These are phyloP conservation scores for Kwoniella sp. DNA, from an alignment of 768 basidiomycete genomes.

Conservation along the genomic window DNA sequence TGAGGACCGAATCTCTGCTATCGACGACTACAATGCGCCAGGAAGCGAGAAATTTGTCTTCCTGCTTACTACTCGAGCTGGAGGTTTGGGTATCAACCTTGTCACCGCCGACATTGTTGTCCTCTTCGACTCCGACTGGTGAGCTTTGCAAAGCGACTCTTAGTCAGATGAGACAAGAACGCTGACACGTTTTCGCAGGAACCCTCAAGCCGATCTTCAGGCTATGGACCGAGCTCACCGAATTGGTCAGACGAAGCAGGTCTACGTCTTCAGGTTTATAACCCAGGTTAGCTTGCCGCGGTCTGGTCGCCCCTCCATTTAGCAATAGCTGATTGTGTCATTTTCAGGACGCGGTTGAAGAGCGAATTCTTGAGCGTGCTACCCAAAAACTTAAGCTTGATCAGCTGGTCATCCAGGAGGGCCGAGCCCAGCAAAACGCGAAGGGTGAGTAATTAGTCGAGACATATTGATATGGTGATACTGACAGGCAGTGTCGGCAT, in stretches of 20 bases:
- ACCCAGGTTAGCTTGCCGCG: conserved; percentile 63
- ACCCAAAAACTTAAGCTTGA: conserved; percentile 93
- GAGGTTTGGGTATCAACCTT: conserved; percentile 94
- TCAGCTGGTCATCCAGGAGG: conserved; percentile 96
- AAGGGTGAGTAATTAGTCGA: conserved; percentile 64
- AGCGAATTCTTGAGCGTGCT: conserved; percentile 89
- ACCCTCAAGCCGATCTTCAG: conserved; percentile 97
- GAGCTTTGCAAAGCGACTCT: conserved; percentile 33
- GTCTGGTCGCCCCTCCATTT: not conserved
- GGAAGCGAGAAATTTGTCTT: conserved; percentile 95
- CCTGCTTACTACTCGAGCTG: conserved; percentile 91
- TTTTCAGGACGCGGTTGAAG: conserved; percentile 77
- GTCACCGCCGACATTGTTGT: conserved; percentile 94
- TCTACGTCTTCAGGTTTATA: conserved; percentile 95
- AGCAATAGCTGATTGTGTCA: conserved; percentile 1
- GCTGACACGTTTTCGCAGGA: conserved; percentile 61
- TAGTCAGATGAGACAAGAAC: too few species aligned
- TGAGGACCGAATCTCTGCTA: conserved; percentile 90
- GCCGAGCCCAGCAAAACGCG: conserved; percentile 68
- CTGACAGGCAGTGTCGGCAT: too few species aligned
- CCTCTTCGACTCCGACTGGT: conserved; percentile 96
- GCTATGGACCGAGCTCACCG: conserved; percentile 98
- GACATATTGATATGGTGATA: too few species aligned
- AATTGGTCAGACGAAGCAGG: conserved; percentile 95
- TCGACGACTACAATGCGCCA: conserved; percentile 96